phyloP scores from a whole-genome alignment of 2,329 filamentous ascomycete genomes.

The Alternaria brassicicola region DNA sequence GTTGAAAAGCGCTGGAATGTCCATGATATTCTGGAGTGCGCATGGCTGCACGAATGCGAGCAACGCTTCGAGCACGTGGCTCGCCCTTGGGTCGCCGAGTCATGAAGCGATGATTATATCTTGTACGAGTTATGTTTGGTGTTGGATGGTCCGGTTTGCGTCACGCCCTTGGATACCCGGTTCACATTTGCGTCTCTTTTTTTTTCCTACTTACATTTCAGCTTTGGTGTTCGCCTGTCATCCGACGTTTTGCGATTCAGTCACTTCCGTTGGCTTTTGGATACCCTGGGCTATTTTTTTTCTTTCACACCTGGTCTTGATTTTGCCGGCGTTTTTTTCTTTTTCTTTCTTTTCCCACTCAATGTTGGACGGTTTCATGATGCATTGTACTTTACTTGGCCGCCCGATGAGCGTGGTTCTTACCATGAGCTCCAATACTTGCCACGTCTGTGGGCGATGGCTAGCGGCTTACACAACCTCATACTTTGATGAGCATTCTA shows the following conservation, averaged over 20 bases:
- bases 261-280: conserved; percentile 20
- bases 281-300: conserved; percentile 29
- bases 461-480: not conserved
- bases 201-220: conserved; percentile 9
- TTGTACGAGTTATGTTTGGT: conserved; percentile 10
- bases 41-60: conserved; percentile 57
- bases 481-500: conserved; percentile 1
- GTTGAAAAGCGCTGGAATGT: conserved; percentile 63
- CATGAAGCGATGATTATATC: conserved; percentile 13
- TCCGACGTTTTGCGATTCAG: conserved; percentile 9
- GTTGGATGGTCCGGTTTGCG: conserved; percentile 9
- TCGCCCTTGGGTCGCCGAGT: conserved; percentile 38
- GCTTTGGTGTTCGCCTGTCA: not conserved
- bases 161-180: conserved; percentile 35
- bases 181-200: conserved; percentile 17
- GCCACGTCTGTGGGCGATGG: not conserved
- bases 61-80: conserved; percentile 37
- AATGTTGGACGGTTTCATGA: conserved; percentile 3
- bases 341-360: conserved; percentile 3
- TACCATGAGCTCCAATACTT: not conserved
- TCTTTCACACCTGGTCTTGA: conserved; percentile 7
- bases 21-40: conserved; percentile 59
- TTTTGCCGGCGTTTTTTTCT: conserved; percentile 7
- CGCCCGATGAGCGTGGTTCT: not conserved
- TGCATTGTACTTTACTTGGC: conserved; percentile 8